phyloP scores from a whole-genome alignment of 2,329 filamentous ascomycete species.

The Fusarium sp. region DNA sequence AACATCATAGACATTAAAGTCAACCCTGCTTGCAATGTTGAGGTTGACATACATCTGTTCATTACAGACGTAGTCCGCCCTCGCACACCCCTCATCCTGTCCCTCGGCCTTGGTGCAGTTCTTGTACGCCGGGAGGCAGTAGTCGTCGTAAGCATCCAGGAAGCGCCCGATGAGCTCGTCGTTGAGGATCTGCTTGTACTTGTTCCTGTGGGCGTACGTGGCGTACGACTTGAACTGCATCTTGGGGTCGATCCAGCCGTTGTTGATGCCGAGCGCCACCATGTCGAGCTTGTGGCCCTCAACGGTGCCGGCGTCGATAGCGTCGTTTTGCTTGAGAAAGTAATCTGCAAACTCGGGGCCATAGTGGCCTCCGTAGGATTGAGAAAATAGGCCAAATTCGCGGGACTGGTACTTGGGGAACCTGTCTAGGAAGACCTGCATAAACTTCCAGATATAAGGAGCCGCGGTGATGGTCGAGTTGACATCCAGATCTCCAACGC shows the following conservation, averaged over 20 bases:
- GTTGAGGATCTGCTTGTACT: slow-evolving; percentile 46
- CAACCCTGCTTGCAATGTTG: slow-evolving; percentile 36
- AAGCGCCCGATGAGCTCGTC: slow-evolving; percentile 31
- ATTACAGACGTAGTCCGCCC: slow-evolving; percentile 43
- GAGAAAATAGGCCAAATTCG: slow-evolving; percentile 66
- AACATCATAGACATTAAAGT: slow-evolving; percentile 62
- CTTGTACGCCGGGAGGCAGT: slow-evolving; percentile 36
- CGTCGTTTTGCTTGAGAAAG: slow-evolving; percentile 67
- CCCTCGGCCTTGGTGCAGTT: slow-evolving; percentile 40
- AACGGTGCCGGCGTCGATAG: slow-evolving; percentile 57
- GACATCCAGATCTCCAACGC: slow-evolving; percentile 40
- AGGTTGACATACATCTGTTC: slow-evolving; percentile 43
- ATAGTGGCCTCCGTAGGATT: slow-evolving; percentile 70
- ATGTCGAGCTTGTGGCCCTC: slow-evolving; percentile 58
- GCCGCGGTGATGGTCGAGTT: slow-evolving; percentile 48
- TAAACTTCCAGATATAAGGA: slow-evolving; percentile 62
- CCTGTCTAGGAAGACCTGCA: slow-evolving; percentile 71
- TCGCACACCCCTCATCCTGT: slow-evolving; percentile 43
- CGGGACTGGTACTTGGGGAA: slow-evolving; percentile 72
- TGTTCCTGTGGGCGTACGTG: slow-evolving; percentile 49
- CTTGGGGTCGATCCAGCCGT: slow-evolving; percentile 64
- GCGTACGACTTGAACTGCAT: slow-evolving; percentile 50
- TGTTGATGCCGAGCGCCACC: slow-evolving; percentile 67
- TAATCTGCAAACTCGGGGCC: slow-evolving; percentile 67
- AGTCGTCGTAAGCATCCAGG: slow-evolving; percentile 46